Conservation (phyloP, 1,139 yeast genomes). For the Suhomyces maxii region DNA sequence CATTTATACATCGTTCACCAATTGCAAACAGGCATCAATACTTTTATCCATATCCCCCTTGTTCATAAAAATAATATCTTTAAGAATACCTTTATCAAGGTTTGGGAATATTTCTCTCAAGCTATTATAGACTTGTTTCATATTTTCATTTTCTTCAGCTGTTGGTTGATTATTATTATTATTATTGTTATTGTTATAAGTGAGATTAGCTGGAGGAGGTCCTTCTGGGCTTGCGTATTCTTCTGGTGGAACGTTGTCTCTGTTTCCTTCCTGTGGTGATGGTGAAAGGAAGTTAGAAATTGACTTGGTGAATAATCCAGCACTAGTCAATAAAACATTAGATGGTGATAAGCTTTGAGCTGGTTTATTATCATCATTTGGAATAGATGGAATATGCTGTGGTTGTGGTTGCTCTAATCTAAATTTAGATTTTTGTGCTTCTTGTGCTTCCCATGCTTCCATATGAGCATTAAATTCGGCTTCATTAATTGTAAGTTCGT, state of each 20-base stretch:
- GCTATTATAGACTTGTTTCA: constrained; percentile 37
- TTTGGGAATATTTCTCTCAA: constrained; percentile 75
- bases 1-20: constrained; percentile 20
- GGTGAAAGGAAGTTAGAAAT: constrained; percentile 47
- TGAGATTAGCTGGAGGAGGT: constrained; percentile 1
- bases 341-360: constrained; percentile 45
- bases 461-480: constrained; percentile 55
- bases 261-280: constrained; percentile 29
- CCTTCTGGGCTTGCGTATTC: constrained; percentile 1
- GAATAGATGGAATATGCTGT: constrained; percentile 10
- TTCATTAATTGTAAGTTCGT: constrained; percentile 60
- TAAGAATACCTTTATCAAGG: constrained; percentile 65
- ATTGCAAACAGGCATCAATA: constrained; percentile 60
- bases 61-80: constrained; percentile 69
- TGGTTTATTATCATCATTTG: not conserved
- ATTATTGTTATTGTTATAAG: not conserved
- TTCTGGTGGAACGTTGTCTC: constrained; percentile 4
- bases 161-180: not conserved
- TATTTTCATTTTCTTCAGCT: constrained; percentile 6
- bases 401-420: constrained; percentile 23
- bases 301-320: constrained; percentile 53
- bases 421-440: constrained; percentile 18
- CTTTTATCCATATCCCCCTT: constrained; percentile 71
- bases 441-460: constrained; percentile 52
- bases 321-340: constrained; percentile 51